These are phyloP conservation scores for Scenedesmus sp. DNA, from an alignment of 163 green algal species.

Conservation along the genomic window DNA sequence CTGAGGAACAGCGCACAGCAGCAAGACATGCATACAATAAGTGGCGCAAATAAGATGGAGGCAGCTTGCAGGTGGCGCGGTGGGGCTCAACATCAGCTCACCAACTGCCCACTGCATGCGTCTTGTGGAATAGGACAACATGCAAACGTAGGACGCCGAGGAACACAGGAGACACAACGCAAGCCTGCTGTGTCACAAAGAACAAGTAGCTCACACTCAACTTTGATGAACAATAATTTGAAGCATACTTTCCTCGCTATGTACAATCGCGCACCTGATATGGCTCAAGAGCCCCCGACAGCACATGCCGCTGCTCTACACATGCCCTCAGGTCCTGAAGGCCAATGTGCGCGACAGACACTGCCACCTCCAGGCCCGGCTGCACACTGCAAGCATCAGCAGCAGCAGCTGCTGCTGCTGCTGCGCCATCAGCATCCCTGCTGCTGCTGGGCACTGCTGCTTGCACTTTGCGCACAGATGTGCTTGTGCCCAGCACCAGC, in stretches of 20 bases:
- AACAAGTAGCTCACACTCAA: background rate
- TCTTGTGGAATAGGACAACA: no score
- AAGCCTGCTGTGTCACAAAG: background rate
- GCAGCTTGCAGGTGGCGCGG: background rate
- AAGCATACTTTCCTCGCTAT: background rate
- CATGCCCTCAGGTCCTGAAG: constrained; percentile 61
- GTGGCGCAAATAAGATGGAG: background rate
- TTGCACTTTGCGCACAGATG: background rate
- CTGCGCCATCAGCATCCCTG: background rate
- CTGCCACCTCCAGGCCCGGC: background rate
- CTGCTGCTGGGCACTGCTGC: background rate
- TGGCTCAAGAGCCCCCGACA: constrained; percentile 41
- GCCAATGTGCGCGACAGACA: constrained; percentile 29
- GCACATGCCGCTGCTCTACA: constrained; percentile 64
- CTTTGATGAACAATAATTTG: background rate
- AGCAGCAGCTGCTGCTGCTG: background rate
- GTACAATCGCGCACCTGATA: constrained; percentile 12
- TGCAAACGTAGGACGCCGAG: background rate
- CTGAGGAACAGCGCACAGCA: background rate
- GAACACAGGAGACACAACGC: background rate
- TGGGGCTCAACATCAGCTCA: background rate
- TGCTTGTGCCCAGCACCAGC: constrained; percentile 32
- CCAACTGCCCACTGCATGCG: background rate
- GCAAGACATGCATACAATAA: background rate
- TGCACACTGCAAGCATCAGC: background rate